Evolutionary conservation across 306 rosid genomes (phyloP), one percentile per base, ranked within the genome.

Genomic region (Lathyrus tuberosus): DNA sequence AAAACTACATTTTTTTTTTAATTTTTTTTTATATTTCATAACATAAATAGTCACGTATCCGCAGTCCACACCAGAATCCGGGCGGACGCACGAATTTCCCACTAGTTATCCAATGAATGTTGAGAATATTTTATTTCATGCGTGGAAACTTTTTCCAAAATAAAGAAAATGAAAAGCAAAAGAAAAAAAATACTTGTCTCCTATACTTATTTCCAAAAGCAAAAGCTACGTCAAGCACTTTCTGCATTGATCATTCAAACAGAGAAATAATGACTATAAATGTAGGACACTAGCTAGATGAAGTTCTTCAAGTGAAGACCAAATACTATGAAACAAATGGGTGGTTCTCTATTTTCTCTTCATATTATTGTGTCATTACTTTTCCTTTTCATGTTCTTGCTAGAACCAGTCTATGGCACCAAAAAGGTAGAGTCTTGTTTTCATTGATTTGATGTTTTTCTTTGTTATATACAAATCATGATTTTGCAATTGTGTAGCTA

Each of bases 401-500:
- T 73, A 33, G 70, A 43, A 17, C 33, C 38, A 3, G 79, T 62
- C n/a, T 46, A 73, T 51, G 79, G 67, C 54, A 79, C 47, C 43
- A 79, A 61, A 73, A 73, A 73, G 82, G 78, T 60, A 66, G 7
- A 11, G n/a, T n/a, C 12, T 22, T 10, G 15, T 53, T 51, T 49
- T 22, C 5, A 20, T 20, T 52, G 0, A 2, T 46, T 16, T 61
- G 22, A 20, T 41, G 31, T 16, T 22, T 41, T n/a, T n/a, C n/a
- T 1, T 13, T 57, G 1, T 57, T n/a, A n/a, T n/a, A n/a, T 57
- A 28, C 62, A 56, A 56, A 5, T 57, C 8, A 24, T 58, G 5
- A 30, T 58, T 30, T 58, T 51, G 30, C 3, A 10, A 18, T 18
- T 62, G 17, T 38, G 48, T 62, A 17, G 48, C 48, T 62, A 38